Percentiles rank a stretch among this genome's conserved stretches.
phyloP scores from a whole-genome alignment of 2,329 filamentous ascomycete genomes.

The Fusarium circinatum region DNA sequence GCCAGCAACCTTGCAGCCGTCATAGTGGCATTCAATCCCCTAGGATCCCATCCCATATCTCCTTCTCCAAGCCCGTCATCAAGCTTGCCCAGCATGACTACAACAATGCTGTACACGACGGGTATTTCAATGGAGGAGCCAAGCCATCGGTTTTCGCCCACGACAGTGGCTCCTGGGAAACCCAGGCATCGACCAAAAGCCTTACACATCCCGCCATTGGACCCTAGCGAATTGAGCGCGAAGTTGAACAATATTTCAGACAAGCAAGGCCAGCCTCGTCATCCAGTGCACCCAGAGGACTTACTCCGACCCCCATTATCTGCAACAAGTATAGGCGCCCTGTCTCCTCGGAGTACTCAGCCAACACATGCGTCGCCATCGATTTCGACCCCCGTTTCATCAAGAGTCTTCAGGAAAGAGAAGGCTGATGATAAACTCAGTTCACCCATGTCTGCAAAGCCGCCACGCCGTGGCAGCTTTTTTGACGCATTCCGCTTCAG shows the following conservation, averaged over 20 bases:
- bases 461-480: slow-evolving; percentile 35
- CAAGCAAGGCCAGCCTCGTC: slow-evolving; percentile 51
- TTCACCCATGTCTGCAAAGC: slow-evolving; percentile 1
- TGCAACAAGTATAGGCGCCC: slow-evolving; percentile 11
- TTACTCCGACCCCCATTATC: slow-evolving; percentile 11
- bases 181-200: slow-evolving; percentile 38
- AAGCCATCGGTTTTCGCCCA: slow-evolving; percentile 7
- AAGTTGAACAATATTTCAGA: slow-evolving; percentile 62
- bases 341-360: slow-evolving; percentile 17
- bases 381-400: neutral
- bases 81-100: slow-evolving; percentile 24
- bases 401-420: slow-evolving; percentile 21
- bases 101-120: slow-evolving; percentile 35
- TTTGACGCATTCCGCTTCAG: slow-evolving; percentile 40
- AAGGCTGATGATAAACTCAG: slow-evolving; percentile 10
- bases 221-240: slow-evolving; percentile 65
- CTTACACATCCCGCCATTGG: slow-evolving; percentile 52
- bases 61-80: neutral
- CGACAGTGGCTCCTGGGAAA: slow-evolving; percentile 20
- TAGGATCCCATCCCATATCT: neutral
- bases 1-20: neutral
- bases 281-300: slow-evolving; percentile 47
- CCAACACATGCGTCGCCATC: neutral
- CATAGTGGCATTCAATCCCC: slow-evolving; percentile 11
- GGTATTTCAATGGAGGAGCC: slow-evolving; percentile 31